phyloP scores from a whole-genome alignment of 345 rosid genomes.

The Bruguiera gymnorhiza region DNA sequence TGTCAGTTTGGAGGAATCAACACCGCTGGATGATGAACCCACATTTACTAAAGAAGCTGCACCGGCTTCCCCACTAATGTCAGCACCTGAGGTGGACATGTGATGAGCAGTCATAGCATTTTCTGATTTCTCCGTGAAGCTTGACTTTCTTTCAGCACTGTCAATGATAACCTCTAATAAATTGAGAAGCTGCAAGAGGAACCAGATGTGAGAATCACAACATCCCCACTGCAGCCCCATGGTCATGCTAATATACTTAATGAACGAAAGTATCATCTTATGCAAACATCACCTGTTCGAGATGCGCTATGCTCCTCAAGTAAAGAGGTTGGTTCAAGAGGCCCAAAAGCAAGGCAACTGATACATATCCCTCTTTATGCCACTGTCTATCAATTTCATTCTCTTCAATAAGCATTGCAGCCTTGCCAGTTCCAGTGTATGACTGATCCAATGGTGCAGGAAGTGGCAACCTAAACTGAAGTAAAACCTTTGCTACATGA shows the following conservation, averaged over 20 bases:
- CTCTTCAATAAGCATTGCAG: slow-evolving; percentile 55
- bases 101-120: slow-evolving; percentile 46
- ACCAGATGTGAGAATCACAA: slow-evolving; percentile 7
- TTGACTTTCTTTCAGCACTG: slow-evolving; percentile 58
- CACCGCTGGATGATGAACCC: slow-evolving; percentile 35
- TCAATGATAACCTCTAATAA: slow-evolving; percentile 84
- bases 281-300: slow-evolving; percentile 67
- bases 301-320: slow-evolving; percentile 90
- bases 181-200: slow-evolving; percentile 66
- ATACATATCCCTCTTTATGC: slow-evolving; percentile 44
- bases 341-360: slow-evolving; percentile 74
- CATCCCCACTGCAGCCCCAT: neutral
- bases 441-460: slow-evolving; percentile 35
- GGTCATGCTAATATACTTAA: neutral
- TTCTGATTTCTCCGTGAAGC: slow-evolving; percentile 44
- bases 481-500: slow-evolving; percentile 72
- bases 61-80: slow-evolving; percentile 36
- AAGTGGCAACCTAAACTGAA: slow-evolving; percentile 57
- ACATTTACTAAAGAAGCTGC: slow-evolving; percentile 34
- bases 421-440: slow-evolving; percentile 60
- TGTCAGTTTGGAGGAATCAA: slow-evolving; percentile 40
- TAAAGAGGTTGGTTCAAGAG: slow-evolving; percentile 92
- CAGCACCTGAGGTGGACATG: slow-evolving; percentile 37
- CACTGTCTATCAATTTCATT: slow-evolving; percentile 34
- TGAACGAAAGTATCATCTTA: neutral